Conservation (phyloP, 2,329 filamentous ascomycete species). For the Ophiostoma sp. region DNA sequence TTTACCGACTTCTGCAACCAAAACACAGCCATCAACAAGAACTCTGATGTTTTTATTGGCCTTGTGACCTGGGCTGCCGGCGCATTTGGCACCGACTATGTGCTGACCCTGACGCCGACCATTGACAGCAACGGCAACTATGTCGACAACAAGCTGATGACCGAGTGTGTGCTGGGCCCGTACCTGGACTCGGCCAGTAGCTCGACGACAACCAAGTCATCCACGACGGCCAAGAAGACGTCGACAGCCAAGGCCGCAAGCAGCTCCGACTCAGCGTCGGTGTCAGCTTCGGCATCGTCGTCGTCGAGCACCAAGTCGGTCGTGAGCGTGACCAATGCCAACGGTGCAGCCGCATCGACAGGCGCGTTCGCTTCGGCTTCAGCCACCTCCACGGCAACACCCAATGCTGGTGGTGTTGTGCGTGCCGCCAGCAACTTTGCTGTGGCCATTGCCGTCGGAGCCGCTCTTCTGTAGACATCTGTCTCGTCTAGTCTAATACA, state of each 20-base stretch:
- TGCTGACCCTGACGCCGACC: slow-evolving; percentile 32
- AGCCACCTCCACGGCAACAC: not conserved
- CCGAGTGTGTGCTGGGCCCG: slow-evolving; percentile 26
- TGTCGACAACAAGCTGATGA: slow-evolving; percentile 26
- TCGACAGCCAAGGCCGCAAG: not conserved
- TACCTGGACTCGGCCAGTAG: not conserved
- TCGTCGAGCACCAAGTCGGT: not conserved
- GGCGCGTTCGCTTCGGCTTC: not conserved
- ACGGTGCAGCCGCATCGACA: not conserved
- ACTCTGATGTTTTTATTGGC: slow-evolving; percentile 32
- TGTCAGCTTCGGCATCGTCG: not conserved
- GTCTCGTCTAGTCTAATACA: not conserved
- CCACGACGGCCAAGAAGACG: slow-evolving; percentile 12
- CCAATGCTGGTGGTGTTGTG: slow-evolving; percentile 12
- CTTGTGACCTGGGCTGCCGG: slow-evolving; percentile 33
- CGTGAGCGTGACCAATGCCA: not conserved
- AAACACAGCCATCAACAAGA: slow-evolving; percentile 35
- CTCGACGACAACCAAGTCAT: not conserved
- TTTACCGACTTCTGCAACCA: slow-evolving; percentile 33
- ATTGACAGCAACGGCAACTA: slow-evolving; percentile 20
- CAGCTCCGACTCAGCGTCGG: not conserved
- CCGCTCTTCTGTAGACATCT: slow-evolving; percentile 7
- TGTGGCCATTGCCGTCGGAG: slow-evolving; percentile 14
- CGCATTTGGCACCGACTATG: slow-evolving; percentile 30
- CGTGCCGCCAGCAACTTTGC: slow-evolving; percentile 11